Percentiles rank a stretch among this genome's conserved stretches.
These are phyloP conservation scores for Apiotrichum laibachii DNA, from an alignment of 1,284 basidiomycete species.

Conservation along the genomic window DNA sequence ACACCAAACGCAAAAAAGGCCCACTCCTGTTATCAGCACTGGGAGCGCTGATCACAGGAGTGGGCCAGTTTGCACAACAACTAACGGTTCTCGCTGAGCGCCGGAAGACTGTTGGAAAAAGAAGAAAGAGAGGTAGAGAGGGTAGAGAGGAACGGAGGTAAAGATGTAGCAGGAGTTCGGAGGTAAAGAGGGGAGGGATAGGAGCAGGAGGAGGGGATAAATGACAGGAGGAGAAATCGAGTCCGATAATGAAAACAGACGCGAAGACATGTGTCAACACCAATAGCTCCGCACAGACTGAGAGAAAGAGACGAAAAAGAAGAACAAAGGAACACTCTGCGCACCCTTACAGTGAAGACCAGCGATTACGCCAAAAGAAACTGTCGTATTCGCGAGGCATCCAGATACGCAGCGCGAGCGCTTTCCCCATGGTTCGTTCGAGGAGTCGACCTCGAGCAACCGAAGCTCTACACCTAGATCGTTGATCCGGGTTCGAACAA, in stretches of 20 bases:
- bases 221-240: constrained; percentile 3
- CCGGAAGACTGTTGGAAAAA: constrained; percentile 25
- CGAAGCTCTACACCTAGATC: constrained; percentile 5
- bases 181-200: constrained; percentile 9
- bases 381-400: constrained; percentile 8
- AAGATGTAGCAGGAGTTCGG: constrained; percentile 12
- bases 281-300: constrained; percentile 17
- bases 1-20: constrained; percentile 28
- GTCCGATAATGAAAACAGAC: constrained; percentile 1
- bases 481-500: constrained; percentile 9
- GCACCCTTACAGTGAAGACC: constrained; percentile 25
- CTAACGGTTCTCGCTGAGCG: constrained; percentile 21
- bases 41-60: constrained; percentile 3
- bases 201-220: constrained; percentile 6
- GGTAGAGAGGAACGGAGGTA: constrained; percentile 6
- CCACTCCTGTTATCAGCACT: constrained; percentile 12
- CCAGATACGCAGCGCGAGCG: background rate
- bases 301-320: background rate
- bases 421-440: background rate
- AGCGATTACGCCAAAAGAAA: constrained; percentile 3
- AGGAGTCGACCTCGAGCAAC: constrained; percentile 1
- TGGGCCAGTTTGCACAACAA: constrained; percentile 25
- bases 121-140: constrained; percentile 1
- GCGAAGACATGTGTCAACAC: constrained; percentile 25
- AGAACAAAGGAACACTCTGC: constrained; percentile 8